Evolutionary conservation across 306 rosid genomes (phyloP).

Genomic region (Arachis hypogaea): DNA sequence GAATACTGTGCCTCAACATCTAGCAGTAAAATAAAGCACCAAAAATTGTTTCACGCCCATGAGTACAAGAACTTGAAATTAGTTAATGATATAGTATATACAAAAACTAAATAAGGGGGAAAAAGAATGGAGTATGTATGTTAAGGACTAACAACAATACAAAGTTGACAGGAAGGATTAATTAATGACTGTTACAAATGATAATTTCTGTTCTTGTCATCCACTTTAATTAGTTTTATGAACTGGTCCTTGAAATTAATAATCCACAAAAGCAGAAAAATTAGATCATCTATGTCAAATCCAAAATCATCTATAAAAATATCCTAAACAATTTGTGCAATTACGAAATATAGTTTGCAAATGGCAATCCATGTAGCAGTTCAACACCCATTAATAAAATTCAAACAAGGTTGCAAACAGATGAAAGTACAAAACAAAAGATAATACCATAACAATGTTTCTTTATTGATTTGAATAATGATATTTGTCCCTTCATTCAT

Average conservation of each 20-base stretch:
- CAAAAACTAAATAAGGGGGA: background rate
- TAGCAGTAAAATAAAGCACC: conserved; percentile 50
- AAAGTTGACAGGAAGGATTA: conserved; percentile 23
- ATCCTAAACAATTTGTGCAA: conserved; percentile 13
- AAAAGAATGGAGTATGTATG: background rate
- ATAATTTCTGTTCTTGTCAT: background rate
- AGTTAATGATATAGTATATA: conserved; percentile 1
- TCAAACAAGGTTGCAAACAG: conserved; percentile 32
- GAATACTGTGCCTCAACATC: conserved; percentile 93
- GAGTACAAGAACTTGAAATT: conserved; percentile 36
- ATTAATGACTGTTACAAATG: background rate
- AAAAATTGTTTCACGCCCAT: conserved; percentile 32
- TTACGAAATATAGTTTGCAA: conserved; percentile 16
- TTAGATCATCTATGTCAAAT: conserved; percentile 7
- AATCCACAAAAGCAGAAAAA: conserved; percentile 27
- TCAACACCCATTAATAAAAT: conserved; percentile 4
- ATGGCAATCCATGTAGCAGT: conserved; percentile 29
- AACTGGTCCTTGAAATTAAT: background rate
- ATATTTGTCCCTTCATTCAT: conserved; percentile 8
- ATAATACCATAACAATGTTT: background rate
- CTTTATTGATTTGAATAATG: background rate
- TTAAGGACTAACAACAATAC: conserved; percentile 6
- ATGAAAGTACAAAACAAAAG: conserved; percentile 12
- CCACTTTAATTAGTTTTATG: background rate
- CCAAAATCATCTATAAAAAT: conserved; percentile 20